Conservation (phyloP, 257 asterid species). For the Henckelia pumila region DNA sequence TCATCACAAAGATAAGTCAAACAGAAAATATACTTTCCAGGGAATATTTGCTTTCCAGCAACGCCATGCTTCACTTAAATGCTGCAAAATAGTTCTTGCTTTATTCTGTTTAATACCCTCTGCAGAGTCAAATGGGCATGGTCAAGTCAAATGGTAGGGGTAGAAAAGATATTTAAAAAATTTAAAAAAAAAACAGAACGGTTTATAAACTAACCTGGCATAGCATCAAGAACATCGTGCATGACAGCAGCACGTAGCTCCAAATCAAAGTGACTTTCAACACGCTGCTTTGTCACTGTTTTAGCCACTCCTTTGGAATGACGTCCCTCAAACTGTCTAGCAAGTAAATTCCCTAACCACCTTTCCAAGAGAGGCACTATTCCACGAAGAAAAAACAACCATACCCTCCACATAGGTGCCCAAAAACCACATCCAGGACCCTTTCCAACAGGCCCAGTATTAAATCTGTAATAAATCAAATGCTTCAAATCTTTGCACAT, state of each 20-base stretch:
- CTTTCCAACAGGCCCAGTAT: constrained; percentile 99
- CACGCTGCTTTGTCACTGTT: constrained; percentile 99
- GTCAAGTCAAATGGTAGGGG: background rate
- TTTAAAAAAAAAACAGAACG: background rate
- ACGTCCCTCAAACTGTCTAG: constrained; percentile 96
- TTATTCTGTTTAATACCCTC: constrained; percentile 98
- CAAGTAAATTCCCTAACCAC: constrained; percentile 96
- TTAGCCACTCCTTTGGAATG: constrained; percentile 99
- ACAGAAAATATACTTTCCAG: constrained; percentile 63
- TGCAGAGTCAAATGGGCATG: constrained; percentile 28
- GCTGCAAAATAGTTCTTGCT: constrained; percentile 98
- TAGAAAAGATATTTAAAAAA: background rate
- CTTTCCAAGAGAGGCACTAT: constrained; percentile 97
- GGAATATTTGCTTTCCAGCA: constrained; percentile 99
- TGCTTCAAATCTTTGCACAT: constrained; percentile 99
- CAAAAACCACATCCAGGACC: constrained; percentile 99
- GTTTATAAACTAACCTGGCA: constrained; percentile 64
- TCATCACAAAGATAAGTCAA: background rate
- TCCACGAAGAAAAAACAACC: constrained; percentile 98
- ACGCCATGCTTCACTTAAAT: constrained; percentile 98
- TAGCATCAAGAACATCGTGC: constrained; percentile 99
- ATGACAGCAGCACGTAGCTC: constrained; percentile 99
- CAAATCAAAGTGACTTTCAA: constrained; percentile 96
- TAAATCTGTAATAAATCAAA: constrained; percentile 91
- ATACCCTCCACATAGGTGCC: constrained; percentile 99